Conservation (phyloP, 2,329 filamentous ascomycete genomes). For the Aspergillus quadricinctus region DNA sequence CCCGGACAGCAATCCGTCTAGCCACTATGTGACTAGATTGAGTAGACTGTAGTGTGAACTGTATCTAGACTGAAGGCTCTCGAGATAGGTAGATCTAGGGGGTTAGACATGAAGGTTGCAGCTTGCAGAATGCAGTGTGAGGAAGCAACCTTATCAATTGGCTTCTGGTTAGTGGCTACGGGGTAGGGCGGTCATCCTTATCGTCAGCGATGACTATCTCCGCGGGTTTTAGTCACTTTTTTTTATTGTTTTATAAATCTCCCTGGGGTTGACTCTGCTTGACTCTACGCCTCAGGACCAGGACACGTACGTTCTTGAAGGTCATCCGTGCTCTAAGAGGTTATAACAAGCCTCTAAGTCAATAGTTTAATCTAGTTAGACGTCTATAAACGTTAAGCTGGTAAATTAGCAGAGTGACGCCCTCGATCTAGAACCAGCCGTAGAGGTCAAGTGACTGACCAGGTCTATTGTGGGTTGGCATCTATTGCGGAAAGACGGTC, state of each 20-base stretch:
- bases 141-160: not conserved
- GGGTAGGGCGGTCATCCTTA: not conserved
- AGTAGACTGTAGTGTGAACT: not conserved
- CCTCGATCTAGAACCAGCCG: not conserved
- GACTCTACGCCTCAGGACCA: not conserved
- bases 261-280: not conserved
- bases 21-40: not conserved
- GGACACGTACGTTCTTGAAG: not conserved
- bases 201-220: not conserved
- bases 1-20: not conserved
- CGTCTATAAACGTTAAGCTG: not conserved
- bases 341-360: not conserved
- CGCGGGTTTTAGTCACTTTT: not conserved
- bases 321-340: not conserved
- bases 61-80: not conserved
- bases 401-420: not conserved
- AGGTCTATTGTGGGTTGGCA: not conserved
- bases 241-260: not conserved
- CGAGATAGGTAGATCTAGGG: not conserved
- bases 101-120: not conserved
- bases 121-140: too few species aligned
- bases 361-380: not conserved
- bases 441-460: not conserved
- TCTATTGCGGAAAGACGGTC: not conserved
- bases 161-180: too few species aligned